phyloP scores from a whole-genome alignment of 331 rosid genomes.

The Spiraea crenata region DNA sequence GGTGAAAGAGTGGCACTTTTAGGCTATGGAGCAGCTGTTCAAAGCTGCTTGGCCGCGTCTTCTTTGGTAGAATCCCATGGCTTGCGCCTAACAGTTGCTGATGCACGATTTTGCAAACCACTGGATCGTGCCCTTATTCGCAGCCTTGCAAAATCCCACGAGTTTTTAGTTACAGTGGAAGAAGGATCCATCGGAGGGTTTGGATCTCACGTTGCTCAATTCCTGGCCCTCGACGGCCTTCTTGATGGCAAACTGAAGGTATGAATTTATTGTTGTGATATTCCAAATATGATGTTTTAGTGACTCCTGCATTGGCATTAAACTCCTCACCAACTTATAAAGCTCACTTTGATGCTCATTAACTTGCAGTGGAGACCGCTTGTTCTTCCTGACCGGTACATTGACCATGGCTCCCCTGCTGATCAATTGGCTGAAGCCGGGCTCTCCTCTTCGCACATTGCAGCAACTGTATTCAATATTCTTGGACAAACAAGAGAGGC shows the following conservation, averaged over 20 bases:
- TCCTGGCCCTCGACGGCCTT: constrained; percentile 94
- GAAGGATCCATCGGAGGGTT: constrained; percentile 98
- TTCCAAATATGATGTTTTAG: neutral
- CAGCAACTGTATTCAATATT: constrained; percentile 87
- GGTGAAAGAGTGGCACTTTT: constrained; percentile 94
- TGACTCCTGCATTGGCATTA: neutral
- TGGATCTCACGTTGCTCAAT: constrained; percentile 93
- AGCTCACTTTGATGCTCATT: constrained; percentile 17
- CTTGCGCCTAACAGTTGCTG: constrained; percentile 66
- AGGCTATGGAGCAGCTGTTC: constrained; percentile 87
- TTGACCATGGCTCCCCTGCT: constrained; percentile 81
- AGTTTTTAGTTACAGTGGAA: constrained; percentile 78
- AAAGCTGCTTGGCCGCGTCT: constrained; percentile 79
- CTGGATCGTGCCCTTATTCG: constrained; percentile 71
- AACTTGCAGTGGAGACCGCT: constrained; percentile 89
- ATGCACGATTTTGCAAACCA: constrained; percentile 97
- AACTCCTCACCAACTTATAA: constrained; percentile 5
- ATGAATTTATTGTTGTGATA: neutral
- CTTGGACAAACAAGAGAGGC: constrained; percentile 89
- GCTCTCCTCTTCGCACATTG: constrained; percentile 78
- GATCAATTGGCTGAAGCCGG: constrained; percentile 79
- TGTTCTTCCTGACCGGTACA: constrained; percentile 85
- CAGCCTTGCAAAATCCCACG: constrained; percentile 75
- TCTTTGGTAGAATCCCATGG: constrained; percentile 53
- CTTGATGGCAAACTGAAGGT: constrained; percentile 85